Base-by-base conservation (phyloP, 164 flowering plant species). In the Hamamelis virginiana region DNA sequence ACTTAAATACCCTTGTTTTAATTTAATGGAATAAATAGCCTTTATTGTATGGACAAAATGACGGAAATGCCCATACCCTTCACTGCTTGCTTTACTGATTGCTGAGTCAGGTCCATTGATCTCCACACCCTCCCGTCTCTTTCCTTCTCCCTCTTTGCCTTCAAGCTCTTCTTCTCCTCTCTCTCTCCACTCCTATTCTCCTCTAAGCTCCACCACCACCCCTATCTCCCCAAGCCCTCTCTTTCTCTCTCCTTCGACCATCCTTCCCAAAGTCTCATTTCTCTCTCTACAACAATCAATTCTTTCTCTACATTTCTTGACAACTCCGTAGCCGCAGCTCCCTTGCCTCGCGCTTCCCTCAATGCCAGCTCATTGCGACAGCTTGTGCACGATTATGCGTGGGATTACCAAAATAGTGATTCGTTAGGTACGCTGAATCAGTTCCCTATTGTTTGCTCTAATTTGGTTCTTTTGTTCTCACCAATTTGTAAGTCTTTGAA, bases 141-240 rank as follows among this genome's bases (percentile, higher is more conserved):
- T 82, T 18, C 84, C 98, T 9, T n/a, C n/a, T n/a, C n/a, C n/a
- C 92, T 95, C 62, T 89, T 86, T 72, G 76, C 99, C 19, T n/a
- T n/a, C n/a, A n/a, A n/a, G n/a, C n/a, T n/a, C n/a, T n/a, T n/a
- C n/a, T n/a, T n/a, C n/a, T n/a, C 97, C 59, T 88, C 96, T 16
- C 92, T 92, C 44, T 85, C 92, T 12, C 92, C 93, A 43, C 72
- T 85, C 27, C 83, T 82, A 25, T 91, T 91, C 51, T 71, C 86
- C 70, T 85, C 94, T 43, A 78, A 77, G 44, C 79, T 89, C n/a
- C n/a, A n/a, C n/a, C n/a, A n/a, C n/a, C n/a, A n/a, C n/a, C n/a
- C n/a, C n/a, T n/a, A n/a, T n/a, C n/a, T n/a, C 73, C 83, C 78
- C 50, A 77, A 74, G 38, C 74, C 83, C 21, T 33, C 85, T 33